Evolutionary conservation across 495 filamentous ascomycete species (phyloP), one percentile per base, ranked within the genome.

Genomic region (Neurospora sp.): DNA sequence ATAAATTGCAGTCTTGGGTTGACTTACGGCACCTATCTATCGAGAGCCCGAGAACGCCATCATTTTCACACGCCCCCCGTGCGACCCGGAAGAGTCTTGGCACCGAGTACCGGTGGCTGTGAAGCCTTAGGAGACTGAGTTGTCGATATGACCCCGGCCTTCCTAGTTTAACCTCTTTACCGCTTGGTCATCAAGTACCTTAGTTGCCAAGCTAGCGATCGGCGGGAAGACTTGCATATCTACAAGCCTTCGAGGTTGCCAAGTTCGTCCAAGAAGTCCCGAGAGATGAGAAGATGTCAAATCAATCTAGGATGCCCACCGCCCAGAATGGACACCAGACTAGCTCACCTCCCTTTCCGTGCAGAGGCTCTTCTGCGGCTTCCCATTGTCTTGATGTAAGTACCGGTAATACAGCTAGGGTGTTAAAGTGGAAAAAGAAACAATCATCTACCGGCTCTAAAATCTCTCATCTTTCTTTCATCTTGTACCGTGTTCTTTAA

Each of bases 261-360:
- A 81, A 81, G 54, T 7, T 66, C 14, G 54, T 37, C 54, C 27
- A 37, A 66, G 77, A 39, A 41, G 44, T 75, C 69, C 72, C 73
- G 75, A 69, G 72, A 78, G 73, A 78, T 77, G 20, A 59, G 11
- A 59, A 27, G 48, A 59, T 14, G 14, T 59, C 10, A 35, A 66
- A 75, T 74, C 77, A 77, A 75, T 77, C 76, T 76, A 74, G 72
- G 75, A 79, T 79, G 72, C 77, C 73, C 76, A 74, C 70, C 78
- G 72, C 73, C 79, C 69, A 75, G 73, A 69, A 75, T 72, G 75
- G 76, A 69, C 76, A 46, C 70, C 73, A 74, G 74, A 71, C 71
- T 75, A 73, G 69, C 70, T 73, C 72, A 72, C 48, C 73, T 77
- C 74, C 75, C 74, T 73, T 73, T 72, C 72, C 74, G 73, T 76